Evolutionary conservation across 148 eudicot genomes (phyloP).

Genomic region (Cornus kousa): DNA sequence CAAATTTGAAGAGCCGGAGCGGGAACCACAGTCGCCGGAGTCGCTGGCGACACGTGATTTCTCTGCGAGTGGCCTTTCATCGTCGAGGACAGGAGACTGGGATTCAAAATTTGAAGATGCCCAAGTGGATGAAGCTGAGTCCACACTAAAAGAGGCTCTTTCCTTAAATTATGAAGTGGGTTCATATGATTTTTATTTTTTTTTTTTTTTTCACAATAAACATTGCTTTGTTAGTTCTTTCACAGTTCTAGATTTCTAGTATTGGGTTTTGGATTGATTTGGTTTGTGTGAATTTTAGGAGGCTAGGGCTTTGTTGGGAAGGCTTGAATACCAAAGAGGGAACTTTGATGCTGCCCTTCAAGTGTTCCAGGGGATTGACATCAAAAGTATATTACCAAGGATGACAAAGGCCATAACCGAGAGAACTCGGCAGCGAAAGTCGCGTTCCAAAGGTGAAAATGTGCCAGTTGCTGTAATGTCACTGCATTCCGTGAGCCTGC

Average conservation of each 20-base stretch:
- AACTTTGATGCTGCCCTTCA: constrained; percentile 90
- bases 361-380: constrained; percentile 90
- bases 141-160: constrained; percentile 94
- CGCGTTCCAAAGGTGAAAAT: constrained; percentile 47
- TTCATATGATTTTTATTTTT: neutral
- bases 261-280: constrained; percentile 1
- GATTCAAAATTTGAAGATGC: constrained; percentile 80
- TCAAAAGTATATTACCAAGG: constrained; percentile 53
- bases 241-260: neutral
- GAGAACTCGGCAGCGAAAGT: constrained; percentile 51
- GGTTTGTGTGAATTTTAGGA: constrained; percentile 43
- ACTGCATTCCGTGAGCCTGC: constrained; percentile 86
- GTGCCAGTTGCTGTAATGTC: constrained; percentile 67
- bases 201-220: neutral
- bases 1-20: constrained; percentile 57
- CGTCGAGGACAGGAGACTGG: constrained; percentile 71
- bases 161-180: constrained; percentile 92
- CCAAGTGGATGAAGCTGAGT: constrained; percentile 96
- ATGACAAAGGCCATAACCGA: constrained; percentile 66
- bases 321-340: constrained; percentile 91
- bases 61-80: constrained; percentile 74
- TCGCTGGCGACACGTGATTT: constrained; percentile 85
- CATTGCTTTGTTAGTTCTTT: neutral
- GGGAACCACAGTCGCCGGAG: constrained; percentile 62
- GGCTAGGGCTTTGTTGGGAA: constrained; percentile 94